These are phyloP conservation scores for Thelephora aurantiotincta DNA, from an alignment of 768 basidiomycete species.

Conservation along the genomic window DNA sequence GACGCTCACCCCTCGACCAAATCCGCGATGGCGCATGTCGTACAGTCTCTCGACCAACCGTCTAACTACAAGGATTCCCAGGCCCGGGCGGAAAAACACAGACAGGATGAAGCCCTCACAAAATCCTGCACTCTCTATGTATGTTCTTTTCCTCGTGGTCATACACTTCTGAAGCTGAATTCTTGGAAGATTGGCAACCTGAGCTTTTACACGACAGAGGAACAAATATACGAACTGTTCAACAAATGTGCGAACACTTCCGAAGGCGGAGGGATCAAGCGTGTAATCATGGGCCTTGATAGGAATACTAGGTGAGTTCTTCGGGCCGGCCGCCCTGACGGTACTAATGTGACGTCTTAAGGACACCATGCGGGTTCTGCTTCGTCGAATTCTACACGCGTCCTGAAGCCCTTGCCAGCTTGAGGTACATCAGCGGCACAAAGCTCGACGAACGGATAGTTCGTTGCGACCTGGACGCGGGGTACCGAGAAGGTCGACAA, in stretches of 20 bases:
- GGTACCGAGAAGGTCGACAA: conserved; percentile 92
- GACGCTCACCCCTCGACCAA: too few species aligned
- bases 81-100: conserved; percentile 61
- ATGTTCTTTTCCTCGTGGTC: conserved; percentile 20
- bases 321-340: conserved; percentile 3
- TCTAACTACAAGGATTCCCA: conserved; percentile 97
- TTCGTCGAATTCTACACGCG: conserved; percentile 96
- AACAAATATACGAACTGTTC: conserved; percentile 91
- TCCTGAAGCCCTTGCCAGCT: conserved; percentile 79
- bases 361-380: conserved; percentile 90
- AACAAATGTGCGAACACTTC: conserved; percentile 80
- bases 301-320: conserved; percentile 63
- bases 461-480: conserved; percentile 92
- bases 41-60: conserved; percentile 76
- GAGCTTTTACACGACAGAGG: conserved; percentile 91
- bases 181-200: conserved; percentile 66
- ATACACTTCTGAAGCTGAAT: background rate
- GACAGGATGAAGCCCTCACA: conserved; percentile 65
- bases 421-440: conserved; percentile 93
- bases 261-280: conserved; percentile 82
- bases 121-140: conserved; percentile 89
- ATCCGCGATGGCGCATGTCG: conserved; percentile 65
- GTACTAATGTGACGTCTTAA: conserved; percentile 14
- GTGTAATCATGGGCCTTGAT: conserved; percentile 92
- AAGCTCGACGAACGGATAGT: conserved; percentile 98